Evolutionary conservation across 495 filamentous ascomycete species (phyloP), one percentile per base, ranked within the genome.

Genomic region (Aspergillus panamensis): DNA sequence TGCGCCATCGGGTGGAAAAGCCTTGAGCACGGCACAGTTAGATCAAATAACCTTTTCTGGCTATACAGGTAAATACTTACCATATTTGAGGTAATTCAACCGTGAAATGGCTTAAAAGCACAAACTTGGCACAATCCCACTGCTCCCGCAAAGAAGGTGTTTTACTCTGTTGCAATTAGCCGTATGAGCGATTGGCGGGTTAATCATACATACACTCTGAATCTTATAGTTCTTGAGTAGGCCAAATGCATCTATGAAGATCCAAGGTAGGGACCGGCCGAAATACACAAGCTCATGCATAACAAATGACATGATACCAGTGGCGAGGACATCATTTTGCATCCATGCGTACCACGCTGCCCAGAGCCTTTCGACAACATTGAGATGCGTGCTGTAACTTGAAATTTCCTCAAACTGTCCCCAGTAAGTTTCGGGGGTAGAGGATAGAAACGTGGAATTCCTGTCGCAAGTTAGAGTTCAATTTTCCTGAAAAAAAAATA

Each of bases 1-100:
- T 92, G 88, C 35, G 92, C 93, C 82, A 97, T 87, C n/a, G 94
- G 94, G 75, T 98, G 94, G 81, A 98, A 98, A 55, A 97, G 83
- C 83, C 82, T 85, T 31, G 33, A 32, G 7, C 48, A 21, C 7
- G 30, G 60, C 21, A 19, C 12, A 37, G 29, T 21, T 35, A 43
- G 12, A 54, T 54, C 42, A 25, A 35, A 29, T 17, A 31, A 30
- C 37, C 37, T 32, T 29, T 13, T 30, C 13, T 17, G 30, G 49
- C 13, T 44, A 35, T 1, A 33, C 29, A 35, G 31, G 9, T 12
- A 31, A 29, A 5, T 37, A 59, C 79, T 52, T 62, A 85, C 94
- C 94, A 98, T 67, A 98, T 98, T 73, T 97, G 95, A 42, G 94
- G 93, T 4, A 98, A 80, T 70, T 98, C 94, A 62, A 97, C 94